Base-by-base conservation (phyloP, 108 stramenopile genomes). In the Skeletonema menzelii region DNA sequence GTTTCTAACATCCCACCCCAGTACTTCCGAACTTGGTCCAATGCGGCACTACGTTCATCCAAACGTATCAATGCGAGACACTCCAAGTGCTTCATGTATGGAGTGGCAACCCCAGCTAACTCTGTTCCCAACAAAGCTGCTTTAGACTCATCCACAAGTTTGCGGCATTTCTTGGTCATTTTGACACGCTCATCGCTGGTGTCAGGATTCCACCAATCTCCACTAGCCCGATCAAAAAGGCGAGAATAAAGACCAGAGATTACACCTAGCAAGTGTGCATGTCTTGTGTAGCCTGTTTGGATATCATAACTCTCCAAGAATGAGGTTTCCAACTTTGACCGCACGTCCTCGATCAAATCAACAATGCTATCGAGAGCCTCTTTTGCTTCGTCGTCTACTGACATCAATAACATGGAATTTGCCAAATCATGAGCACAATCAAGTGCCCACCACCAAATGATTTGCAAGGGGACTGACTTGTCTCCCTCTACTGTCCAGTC, bases 391-490 rank as follows among this genome's bases (percentile, higher is more conserved):
- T 46, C 13, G 14, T 59, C 20, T 31, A 17, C 24, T 32, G 1
- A 24, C 30, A 63, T 3, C 17, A 12, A 40, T 27, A 26, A 28
- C 47, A 74, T 14, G 63, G 53, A 60, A 22, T 56, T 58, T n/a
- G 71, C 71, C 61, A 82, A 44, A 0, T 38, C 35, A 37, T 31
- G 24, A 7, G 30, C 64, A 44, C 80, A 75, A 30, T 77, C 59
- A 4, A 82, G 60, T n/a, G 80, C 76, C 76, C 76, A 73, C 80
- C 80, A 82, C 76, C 75, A 82, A 34, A 82, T 37, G 22, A 77
- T 65, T 20, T 82, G 80, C 56, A 82, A 30, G 26, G 80, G 30
- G 28, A 34, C 22, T 37, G 56, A 40, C 28, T 82, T 82, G 19
- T 72, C 59, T 8, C 55, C 63, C 38, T 71, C 61, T 19, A 56